phyloP scores from a whole-genome alignment of 2,329 filamentous ascomycete species.

The Colletotrichum navitas region DNA sequence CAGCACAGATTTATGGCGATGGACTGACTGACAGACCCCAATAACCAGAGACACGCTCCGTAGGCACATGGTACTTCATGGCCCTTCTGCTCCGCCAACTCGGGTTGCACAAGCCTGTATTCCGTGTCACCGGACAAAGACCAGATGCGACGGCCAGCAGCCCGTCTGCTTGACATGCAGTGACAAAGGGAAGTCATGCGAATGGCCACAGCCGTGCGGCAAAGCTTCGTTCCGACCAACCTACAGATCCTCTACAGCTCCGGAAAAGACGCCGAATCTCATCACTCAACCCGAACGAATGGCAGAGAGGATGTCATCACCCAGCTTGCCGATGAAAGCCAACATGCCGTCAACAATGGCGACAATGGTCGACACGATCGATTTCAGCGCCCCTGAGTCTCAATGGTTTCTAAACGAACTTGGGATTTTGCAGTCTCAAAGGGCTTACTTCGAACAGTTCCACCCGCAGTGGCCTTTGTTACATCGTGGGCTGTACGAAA shows the following conservation, averaged over 20 bases:
- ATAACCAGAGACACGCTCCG: slow-evolving; percentile 32
- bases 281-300: neutral
- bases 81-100: slow-evolving; percentile 31
- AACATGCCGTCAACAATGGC: neutral
- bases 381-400: slow-evolving; percentile 2
- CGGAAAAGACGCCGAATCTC: slow-evolving; percentile 10
- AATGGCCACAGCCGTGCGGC: slow-evolving; percentile 24
- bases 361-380: slow-evolving; percentile 10
- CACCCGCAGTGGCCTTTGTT: slow-evolving; percentile 34
- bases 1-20: neutral
- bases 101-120: slow-evolving; percentile 37
- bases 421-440: slow-evolving; percentile 21
- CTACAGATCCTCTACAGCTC: neutral
- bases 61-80: slow-evolving; percentile 37
- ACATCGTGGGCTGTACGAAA: slow-evolving; percentile 27
- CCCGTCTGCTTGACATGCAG: slow-evolving; percentile 29
- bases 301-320: neutral
- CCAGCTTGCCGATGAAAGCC: slow-evolving; percentile 18
- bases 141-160: slow-evolving; percentile 35
- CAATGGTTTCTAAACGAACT: slow-evolving; percentile 5
- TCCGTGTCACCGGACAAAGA: slow-evolving; percentile 35
- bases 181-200: slow-evolving; percentile 28
- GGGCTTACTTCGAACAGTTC: slow-evolving; percentile 27
- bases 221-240: neutral
- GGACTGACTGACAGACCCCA: slow-evolving; percentile 4